Percentiles rank a stretch among this genome's conserved stretches.
phyloP scores from a whole-genome alignment of 176 grass and related monocot species.

The barley (Hordeum vulgare) region MorexV3_pseudomolecules_assembly NC_058521.1:344192108-344192607 shows the following conservation, averaged over 20 bases:
- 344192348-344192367: slow-evolving; percentile 71
- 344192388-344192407: slow-evolving; percentile 38
- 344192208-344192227: slow-evolving; percentile 45
- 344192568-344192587: too few species aligned
- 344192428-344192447: slow-evolving; percentile 78
- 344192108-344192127: slow-evolving; percentile 62
- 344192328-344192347: slow-evolving; percentile 44
- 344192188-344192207: slow-evolving; percentile 22
- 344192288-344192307: slow-evolving; percentile 59
- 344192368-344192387: slow-evolving; percentile 73
- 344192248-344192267: slow-evolving; percentile 18
- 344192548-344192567: too few species aligned
- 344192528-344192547: too few species aligned
- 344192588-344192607: too few species aligned
- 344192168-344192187: background rate
- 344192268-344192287: slow-evolving; percentile 38
- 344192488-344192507: slow-evolving; percentile 24
- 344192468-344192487: slow-evolving; percentile 45
- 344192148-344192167: background rate
- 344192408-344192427: slow-evolving; percentile 76
- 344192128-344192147: slow-evolving; percentile 34
- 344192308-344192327: slow-evolving; percentile 35
- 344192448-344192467: slow-evolving; percentile 53
- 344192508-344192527: too few species aligned
- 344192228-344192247: slow-evolving; percentile 38